These are phyloP conservation scores for Moniliella sp. DNA, from an alignment of 1,284 basidiomycete species.

Conservation along the genomic window DNA sequence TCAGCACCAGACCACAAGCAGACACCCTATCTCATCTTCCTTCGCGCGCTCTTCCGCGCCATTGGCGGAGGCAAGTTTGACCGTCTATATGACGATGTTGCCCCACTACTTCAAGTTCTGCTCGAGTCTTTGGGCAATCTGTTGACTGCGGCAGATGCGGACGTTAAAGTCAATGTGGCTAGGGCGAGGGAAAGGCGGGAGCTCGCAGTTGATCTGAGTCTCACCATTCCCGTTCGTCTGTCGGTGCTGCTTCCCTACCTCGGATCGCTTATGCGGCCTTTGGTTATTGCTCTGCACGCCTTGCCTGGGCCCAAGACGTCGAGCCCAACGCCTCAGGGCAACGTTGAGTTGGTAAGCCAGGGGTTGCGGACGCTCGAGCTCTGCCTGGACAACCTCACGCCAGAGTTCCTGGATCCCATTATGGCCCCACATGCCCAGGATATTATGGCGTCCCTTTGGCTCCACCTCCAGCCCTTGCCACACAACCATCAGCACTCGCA, in stretches of 20 bases:
- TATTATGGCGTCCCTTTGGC: constrained; percentile 59
- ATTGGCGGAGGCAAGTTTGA: constrained; percentile 96
- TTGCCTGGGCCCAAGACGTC: no score
- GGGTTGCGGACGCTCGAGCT: constrained; percentile 87
- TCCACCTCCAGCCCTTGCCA: constrained; percentile 59
- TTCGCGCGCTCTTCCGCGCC: constrained; percentile 78
- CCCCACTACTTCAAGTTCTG: constrained; percentile 87
- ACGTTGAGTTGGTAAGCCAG: constrained; percentile 72
- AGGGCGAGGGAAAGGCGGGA: no score
- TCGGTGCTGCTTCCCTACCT: constrained; percentile 90
- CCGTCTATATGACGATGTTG: constrained; percentile 80
- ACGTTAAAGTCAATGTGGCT: no score
- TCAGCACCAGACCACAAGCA: constrained; percentile 78
- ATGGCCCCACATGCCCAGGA: constrained; percentile 57
- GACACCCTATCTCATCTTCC: constrained; percentile 77
- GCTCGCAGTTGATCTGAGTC: constrained; percentile 73
- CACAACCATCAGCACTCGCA: constrained; percentile 77
- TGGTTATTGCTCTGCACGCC: constrained; percentile 55
- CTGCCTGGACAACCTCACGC: constrained; percentile 97
- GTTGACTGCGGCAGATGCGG: constrained; percentile 27
- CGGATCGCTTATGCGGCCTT: constrained; percentile 83
- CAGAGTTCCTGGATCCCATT: constrained; percentile 92
- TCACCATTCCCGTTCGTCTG: constrained; percentile 83
- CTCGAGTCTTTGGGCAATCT: constrained; percentile 63
- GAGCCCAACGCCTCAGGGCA: no score